A percentile compares a stretch with the other conserved stretches of the same genome.
Conservation (phyloP, 306 rosid species). For the Oemleria cerasiformis region DNA sequence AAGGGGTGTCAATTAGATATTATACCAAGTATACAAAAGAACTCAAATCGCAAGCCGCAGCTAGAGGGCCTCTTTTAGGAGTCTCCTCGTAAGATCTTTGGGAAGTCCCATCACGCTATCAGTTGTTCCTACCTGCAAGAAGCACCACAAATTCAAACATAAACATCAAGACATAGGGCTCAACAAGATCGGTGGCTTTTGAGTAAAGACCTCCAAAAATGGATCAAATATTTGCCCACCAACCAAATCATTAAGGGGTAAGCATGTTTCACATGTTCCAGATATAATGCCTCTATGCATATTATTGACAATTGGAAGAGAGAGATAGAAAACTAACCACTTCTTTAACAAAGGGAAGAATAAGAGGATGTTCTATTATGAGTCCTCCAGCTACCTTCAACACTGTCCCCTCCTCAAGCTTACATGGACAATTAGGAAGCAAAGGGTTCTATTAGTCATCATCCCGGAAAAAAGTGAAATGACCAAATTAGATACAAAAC, state of each 20-base stretch:
- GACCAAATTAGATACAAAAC: conserved; percentile 19
- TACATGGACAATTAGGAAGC: conserved; percentile 13
- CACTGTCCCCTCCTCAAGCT: conserved; percentile 87
- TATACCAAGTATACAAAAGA: background rate
- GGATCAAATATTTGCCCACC: background rate
- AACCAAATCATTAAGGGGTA: background rate
- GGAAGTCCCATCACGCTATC: conserved; percentile 99
- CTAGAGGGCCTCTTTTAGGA: conserved; percentile 64
- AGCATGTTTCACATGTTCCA: background rate
- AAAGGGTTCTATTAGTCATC: background rate
- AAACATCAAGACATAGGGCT: background rate
- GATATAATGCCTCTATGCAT: background rate
- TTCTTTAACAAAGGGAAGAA: conserved; percentile 72
- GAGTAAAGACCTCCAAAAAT: background rate
- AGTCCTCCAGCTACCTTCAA: conserved; percentile 91
- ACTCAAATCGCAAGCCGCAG: background rate
- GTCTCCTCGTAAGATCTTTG: conserved; percentile 65
- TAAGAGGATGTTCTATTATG: conserved; percentile 84
- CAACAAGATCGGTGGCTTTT: background rate
- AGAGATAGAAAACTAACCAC: conserved; percentile 68
- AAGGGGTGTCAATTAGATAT: background rate
- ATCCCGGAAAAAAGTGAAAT: conserved; percentile 14
- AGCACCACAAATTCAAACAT: conserved; percentile 23
- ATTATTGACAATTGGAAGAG: conserved; percentile 10
- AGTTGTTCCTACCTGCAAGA: conserved; percentile 79